Conservation (phyloP, 208 protist genomes). For the Polymyxa betae region DNA sequence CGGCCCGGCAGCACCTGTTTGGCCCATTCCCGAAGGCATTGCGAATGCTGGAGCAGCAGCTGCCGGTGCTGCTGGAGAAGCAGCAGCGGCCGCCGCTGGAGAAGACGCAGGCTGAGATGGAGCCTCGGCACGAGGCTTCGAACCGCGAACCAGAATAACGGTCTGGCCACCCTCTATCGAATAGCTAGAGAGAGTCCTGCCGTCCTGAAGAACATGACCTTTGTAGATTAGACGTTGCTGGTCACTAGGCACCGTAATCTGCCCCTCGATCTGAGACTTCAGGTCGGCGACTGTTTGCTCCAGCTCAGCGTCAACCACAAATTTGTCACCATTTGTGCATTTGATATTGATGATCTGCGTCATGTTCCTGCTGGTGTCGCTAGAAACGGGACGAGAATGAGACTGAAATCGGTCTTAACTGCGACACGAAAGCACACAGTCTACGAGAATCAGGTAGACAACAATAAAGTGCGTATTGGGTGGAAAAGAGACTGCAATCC, state of each 20-base stretch:
- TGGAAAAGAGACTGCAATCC: too few species aligned
- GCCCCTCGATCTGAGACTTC: conserved; percentile 2
- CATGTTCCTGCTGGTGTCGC: too few species aligned
- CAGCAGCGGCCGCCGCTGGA: neutral
- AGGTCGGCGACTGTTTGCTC: neutral
- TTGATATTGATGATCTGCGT: conserved; percentile 32
- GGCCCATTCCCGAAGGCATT: neutral
- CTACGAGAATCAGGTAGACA: too few species aligned
- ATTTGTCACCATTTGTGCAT: conserved; percentile 38
- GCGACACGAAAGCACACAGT: too few species aligned
- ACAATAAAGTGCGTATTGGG: too few species aligned
- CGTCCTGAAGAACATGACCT: conserved; percentile 61
- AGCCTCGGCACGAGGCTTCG: neutral
- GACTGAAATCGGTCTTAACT: too few species aligned
- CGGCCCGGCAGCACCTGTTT: neutral
- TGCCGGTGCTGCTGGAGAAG: neutral
- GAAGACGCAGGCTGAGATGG: neutral
- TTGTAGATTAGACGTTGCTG: conserved; percentile 64
- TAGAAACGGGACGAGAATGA: too few species aligned
- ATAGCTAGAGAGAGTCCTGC: conserved; percentile 53
- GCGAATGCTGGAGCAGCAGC: neutral
- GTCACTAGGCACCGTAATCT: neutral
- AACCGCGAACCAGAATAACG: conserved; percentile 2
- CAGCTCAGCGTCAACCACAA: neutral
- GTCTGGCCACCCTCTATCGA: conserved; percentile 38